Evolutionary conservation across 495 filamentous ascomycete species (phyloP).

Genomic region (Tirmania nivea): DNA sequence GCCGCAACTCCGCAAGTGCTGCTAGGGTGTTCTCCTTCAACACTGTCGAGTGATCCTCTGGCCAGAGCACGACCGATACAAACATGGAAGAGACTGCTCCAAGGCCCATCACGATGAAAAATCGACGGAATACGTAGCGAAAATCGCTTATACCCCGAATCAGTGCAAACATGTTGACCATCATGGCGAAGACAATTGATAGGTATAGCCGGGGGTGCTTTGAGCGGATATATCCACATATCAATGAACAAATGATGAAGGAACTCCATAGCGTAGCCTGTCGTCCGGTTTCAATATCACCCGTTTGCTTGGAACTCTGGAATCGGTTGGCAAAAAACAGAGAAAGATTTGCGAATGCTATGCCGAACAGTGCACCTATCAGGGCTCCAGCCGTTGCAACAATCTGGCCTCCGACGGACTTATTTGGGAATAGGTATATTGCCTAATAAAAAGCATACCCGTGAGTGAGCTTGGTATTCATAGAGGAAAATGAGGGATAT

Average conservation of each 20-base stretch:
- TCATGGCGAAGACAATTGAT: conserved; percentile 12
- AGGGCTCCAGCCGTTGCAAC: conserved; percentile 10
- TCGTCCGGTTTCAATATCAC: conserved; percentile 7
- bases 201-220: conserved; percentile 14
- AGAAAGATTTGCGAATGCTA: conserved; percentile 14
- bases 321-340: conserved; percentile 10
- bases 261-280: conserved; percentile 11
- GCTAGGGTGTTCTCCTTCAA: conserved; percentile 4
- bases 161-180: conserved; percentile 20
- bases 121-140: conserved; percentile 6
- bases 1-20: neutral
- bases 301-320: conserved; percentile 1
- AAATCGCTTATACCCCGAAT: conserved; percentile 16
- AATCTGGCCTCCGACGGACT: conserved; percentile 16
- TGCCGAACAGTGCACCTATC: conserved; percentile 6
- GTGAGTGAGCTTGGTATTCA: neutral
- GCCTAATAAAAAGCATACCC: conserved; percentile 8
- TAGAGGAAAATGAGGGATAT: neutral
- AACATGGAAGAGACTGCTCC: conserved; percentile 13
- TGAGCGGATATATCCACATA: conserved; percentile 16
- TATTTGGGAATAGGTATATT: conserved; percentile 18
- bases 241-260: conserved; percentile 5
- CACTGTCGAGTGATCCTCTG: conserved; percentile 16
- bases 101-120: conserved; percentile 15
- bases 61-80: conserved; percentile 11